Percentiles rank a stretch among this genome's conserved stretches.
phyloP scores from a whole-genome alignment of 2,329 filamentous ascomycete genomes.

The Fusarium sp. region DNA sequence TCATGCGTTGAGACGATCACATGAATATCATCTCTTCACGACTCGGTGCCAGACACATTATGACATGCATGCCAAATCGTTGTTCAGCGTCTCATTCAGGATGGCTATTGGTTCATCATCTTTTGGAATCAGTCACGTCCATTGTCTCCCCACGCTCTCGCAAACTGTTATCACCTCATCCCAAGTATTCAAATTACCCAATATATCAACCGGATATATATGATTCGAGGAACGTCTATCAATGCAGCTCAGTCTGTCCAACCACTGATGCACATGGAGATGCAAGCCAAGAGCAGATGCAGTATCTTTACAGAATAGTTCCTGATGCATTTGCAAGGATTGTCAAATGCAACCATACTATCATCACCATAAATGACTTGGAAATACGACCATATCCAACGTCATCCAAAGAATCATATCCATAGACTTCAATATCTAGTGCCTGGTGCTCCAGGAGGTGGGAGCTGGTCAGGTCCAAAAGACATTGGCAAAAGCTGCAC shows the following conservation, averaged over 20 bases:
- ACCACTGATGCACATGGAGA: conserved; percentile 6
- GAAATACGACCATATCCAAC: background rate
- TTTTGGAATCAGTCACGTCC: background rate
- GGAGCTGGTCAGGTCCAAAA: conserved; percentile 74
- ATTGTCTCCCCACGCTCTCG: background rate
- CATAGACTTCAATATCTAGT: conserved; percentile 1
- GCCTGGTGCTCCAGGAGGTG: conserved; percentile 51
- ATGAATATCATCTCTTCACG: background rate
- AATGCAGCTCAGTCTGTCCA: conserved; percentile 14
- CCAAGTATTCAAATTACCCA: background rate
- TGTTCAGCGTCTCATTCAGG: background rate
- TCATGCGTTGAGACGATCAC: conserved; percentile 19
- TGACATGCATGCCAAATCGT: background rate
- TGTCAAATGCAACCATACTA: conserved; percentile 2
- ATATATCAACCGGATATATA: conserved; percentile 10
- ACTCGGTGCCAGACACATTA: background rate
- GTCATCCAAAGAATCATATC: background rate
- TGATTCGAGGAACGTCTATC: conserved; percentile 11
- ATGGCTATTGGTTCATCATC: background rate
- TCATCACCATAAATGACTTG: no score
- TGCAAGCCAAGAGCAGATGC: background rate
- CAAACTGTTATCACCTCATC: background rate
- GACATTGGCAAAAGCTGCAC: conserved; percentile 74
- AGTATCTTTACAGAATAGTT: background rate
- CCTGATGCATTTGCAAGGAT: background rate